These are phyloP conservation scores for Waitea zeae DNA, from an alignment of 1,284 basidiomycete genomes.

Conservation along the genomic window DNA sequence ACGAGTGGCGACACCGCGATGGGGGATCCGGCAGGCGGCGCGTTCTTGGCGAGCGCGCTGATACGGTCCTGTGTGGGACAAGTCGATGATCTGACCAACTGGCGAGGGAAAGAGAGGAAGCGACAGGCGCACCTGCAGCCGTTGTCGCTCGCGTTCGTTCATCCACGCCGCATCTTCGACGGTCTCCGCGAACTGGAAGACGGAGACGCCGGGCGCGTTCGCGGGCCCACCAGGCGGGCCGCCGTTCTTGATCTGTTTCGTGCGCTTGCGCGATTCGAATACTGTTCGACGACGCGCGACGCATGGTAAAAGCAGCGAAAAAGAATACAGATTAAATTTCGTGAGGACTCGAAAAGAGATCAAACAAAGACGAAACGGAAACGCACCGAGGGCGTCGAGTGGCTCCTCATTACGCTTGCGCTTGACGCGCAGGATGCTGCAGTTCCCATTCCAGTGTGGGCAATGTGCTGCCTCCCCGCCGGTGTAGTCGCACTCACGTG, in stretches of 20 bases:
- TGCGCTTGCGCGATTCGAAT: conserved; percentile 36
- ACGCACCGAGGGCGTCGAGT: conserved; percentile 52
- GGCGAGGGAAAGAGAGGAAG: not conserved
- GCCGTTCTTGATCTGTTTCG: conserved; percentile 35
- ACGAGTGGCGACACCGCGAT: not conserved
- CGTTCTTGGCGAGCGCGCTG: conserved; percentile 9
- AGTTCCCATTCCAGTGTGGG: conserved; percentile 10
- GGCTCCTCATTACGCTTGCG: conserved; percentile 65
- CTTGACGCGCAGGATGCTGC: conserved; percentile 62
- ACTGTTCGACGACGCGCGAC: conserved; percentile 21
- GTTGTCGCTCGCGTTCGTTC: conserved; percentile 32
- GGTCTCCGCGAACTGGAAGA: conserved; percentile 63
- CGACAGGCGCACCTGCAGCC: conserved; percentile 27
- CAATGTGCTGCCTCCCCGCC: not conserved
- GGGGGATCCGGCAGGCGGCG: no score
- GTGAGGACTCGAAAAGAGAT: not conserved
- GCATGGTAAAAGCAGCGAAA: not conserved
- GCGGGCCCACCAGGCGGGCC: no score
- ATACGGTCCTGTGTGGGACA: conserved; percentile 10
- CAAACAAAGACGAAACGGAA: not conserved
- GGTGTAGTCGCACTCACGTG: no score
- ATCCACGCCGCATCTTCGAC: conserved; percentile 54
- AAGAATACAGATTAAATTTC: no score
- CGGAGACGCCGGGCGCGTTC: conserved; percentile 21
- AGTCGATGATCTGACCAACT: not conserved